Conservation (phyloP, 164 flowering plant genomes). For the Cinnamomum chago region DNA sequence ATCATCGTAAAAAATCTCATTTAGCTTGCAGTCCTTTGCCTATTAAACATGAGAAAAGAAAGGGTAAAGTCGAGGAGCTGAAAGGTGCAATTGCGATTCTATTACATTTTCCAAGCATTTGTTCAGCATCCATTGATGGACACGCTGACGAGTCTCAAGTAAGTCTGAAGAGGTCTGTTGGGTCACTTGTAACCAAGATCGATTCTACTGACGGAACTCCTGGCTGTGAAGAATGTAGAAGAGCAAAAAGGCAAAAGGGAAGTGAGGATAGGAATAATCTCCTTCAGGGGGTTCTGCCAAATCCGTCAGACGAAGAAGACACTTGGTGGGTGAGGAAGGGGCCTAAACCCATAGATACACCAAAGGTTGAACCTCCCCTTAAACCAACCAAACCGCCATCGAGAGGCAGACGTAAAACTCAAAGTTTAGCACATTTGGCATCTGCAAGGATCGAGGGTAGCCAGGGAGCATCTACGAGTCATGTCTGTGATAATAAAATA, state of each 20-base stretch:
- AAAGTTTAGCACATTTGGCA: conserved; percentile 85
- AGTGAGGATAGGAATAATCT: conserved; percentile 55
- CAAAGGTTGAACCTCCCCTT: conserved; percentile 65
- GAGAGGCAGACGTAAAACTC: conserved; percentile 72
- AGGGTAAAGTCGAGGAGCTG: conserved; percentile 47
- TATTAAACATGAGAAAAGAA: conserved; percentile 23
- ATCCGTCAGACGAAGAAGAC: conserved; percentile 74
- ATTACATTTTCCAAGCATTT: conserved; percentile 52
- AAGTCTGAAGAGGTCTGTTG: conserved; percentile 43
- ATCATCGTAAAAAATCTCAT: conserved; percentile 33
- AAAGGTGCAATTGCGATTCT: conserved; percentile 61
- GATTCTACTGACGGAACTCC: conserved; percentile 60
- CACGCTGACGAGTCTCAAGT: conserved; percentile 55
- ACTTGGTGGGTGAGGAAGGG: conserved; percentile 89
- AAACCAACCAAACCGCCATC: conserved; percentile 62
- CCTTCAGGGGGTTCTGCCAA: conserved; percentile 37
- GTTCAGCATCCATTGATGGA: conserved; percentile 24
- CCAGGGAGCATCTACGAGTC: conserved; percentile 98
- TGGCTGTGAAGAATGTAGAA: conserved; percentile 92
- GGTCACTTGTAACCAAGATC: conserved; percentile 27
- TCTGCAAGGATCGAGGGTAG: conserved; percentile 93
- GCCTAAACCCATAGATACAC: conserved; percentile 46
- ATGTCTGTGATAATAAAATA: conserved; percentile 75
- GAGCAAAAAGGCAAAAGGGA: conserved; percentile 64
- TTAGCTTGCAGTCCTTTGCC: conserved; percentile 23